Evolutionary conservation across 352 stramenopile species (phyloP).

Genomic region (Phytophthora quininea): DNA sequence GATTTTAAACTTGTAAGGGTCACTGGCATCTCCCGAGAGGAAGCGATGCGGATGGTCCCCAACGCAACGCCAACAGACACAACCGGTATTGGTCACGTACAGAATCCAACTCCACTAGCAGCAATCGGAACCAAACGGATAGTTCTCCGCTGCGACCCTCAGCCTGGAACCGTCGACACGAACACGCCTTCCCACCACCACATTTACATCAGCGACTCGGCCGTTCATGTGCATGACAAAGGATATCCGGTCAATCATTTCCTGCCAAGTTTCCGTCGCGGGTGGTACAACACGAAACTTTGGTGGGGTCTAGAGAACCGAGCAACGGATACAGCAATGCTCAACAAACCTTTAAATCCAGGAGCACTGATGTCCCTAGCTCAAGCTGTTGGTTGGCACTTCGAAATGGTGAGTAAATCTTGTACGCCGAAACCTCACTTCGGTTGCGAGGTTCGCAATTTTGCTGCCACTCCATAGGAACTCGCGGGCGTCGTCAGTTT

Average conservation of each 20-base stretch:
- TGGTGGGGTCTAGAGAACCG: neutral
- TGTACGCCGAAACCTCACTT: constrained; percentile 11
- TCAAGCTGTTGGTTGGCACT: constrained; percentile 9
- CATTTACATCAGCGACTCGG: constrained; percentile 7
- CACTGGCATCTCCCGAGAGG: constrained; percentile 8
- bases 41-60: constrained; percentile 3
- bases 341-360: constrained; percentile 14
- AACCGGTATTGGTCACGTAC: neutral
- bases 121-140: constrained; percentile 10
- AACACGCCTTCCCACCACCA: constrained; percentile 3
- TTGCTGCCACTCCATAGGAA: constrained; percentile 14
- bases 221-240: constrained; percentile 5
- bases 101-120: neutral
- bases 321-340: neutral
- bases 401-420: constrained; percentile 10
- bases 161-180: neutral
- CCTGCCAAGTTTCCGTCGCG: constrained; percentile 24
- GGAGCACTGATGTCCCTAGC: constrained; percentile 13
- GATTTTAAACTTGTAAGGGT: constrained; percentile 19
- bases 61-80: constrained; percentile 13
- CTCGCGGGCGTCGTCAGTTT: neutral
- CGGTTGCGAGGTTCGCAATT: constrained; percentile 12
- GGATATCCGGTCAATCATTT: constrained; percentile 19
- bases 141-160: constrained; percentile 11
- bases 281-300: constrained; percentile 10